Evolutionary conservation across 164 flowering plant species (phyloP).

Genomic region (Echeveria elegans): DNA sequence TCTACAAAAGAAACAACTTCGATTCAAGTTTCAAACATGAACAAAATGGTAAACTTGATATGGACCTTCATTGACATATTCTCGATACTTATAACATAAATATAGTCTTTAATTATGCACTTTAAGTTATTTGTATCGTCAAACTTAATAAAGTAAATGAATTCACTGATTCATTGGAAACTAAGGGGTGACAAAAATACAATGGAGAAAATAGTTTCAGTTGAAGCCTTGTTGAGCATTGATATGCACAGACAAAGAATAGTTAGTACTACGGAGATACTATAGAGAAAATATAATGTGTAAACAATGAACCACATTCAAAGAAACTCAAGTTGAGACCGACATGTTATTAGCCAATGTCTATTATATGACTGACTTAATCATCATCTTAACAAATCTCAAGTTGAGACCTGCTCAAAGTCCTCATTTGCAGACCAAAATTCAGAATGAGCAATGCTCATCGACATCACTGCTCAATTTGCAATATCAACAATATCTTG

Average conservation of each 20-base stretch:
- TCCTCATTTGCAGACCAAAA: not conserved
- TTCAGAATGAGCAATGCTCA: not conserved
- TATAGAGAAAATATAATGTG: slow-evolving; percentile 5
- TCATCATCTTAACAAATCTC: not conserved
- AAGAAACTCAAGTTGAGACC: not conserved
- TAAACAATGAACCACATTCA: not conserved
- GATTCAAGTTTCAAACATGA: too few relatives aligned
- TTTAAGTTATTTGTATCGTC: too few relatives aligned
- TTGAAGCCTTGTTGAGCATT: not conserved
- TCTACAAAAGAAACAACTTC: too few relatives aligned
- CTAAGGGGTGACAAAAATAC: not conserved
- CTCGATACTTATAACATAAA: too few relatives aligned
- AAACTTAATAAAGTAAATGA: too few relatives aligned
- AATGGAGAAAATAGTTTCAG: not conserved
- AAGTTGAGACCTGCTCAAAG: not conserved
- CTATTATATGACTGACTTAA: not conserved
- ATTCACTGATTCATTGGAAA: not conserved
- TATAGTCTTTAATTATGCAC: too few relatives aligned
- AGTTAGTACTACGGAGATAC: not conserved
- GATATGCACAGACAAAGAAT: not conserved
- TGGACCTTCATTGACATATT: too few relatives aligned
- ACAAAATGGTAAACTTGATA: too few relatives aligned
- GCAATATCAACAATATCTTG: too few relatives aligned
- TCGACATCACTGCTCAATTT: too few relatives aligned
- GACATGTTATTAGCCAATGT: not conserved